Evolutionary conservation across 345 rosid species (phyloP).

Genomic region (Heritiera fomes): DNA sequence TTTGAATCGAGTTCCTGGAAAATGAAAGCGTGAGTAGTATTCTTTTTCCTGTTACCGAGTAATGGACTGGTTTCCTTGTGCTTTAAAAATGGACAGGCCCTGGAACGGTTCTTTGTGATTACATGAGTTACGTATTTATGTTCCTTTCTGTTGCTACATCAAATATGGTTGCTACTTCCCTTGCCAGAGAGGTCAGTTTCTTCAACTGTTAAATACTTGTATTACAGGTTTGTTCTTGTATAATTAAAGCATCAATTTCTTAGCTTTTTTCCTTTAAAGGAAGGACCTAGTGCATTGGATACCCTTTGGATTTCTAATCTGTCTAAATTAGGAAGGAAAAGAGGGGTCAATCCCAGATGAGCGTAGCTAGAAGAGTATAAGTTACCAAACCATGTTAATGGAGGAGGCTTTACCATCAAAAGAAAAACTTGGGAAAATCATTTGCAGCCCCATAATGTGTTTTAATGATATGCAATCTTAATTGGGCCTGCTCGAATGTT

Average conservation of each 20-base stretch:
- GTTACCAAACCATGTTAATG: background rate
- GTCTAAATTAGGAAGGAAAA: background rate
- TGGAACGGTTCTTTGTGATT: slow-evolving; percentile 56
- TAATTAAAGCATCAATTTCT: background rate
- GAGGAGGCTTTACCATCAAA: background rate
- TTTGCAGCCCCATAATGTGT: background rate
- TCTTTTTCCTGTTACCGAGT: too few species aligned
- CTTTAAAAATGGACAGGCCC: slow-evolving; percentile 43
- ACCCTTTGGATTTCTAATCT: too few species aligned
- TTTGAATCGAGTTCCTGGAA: background rate
- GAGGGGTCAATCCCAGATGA: background rate
- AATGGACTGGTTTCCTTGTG: too few species aligned
- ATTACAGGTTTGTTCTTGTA: background rate
- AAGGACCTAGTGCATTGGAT: too few species aligned
- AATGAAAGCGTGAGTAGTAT: too few species aligned
- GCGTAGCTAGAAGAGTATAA: background rate
- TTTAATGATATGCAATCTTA: background rate
- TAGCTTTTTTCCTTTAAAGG: background rate
- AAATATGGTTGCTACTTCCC: slow-evolving; percentile 59
- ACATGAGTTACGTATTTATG: slow-evolving; percentile 55
- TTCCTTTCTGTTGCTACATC: slow-evolving; percentile 63
- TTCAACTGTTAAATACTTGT: background rate
- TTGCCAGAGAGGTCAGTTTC: slow-evolving; percentile 48
- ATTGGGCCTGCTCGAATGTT: background rate
- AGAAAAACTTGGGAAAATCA: background rate